Base-by-base conservation (phyloP, 768 basidiomycete species). In the Naganishia vishniacii region DNA sequence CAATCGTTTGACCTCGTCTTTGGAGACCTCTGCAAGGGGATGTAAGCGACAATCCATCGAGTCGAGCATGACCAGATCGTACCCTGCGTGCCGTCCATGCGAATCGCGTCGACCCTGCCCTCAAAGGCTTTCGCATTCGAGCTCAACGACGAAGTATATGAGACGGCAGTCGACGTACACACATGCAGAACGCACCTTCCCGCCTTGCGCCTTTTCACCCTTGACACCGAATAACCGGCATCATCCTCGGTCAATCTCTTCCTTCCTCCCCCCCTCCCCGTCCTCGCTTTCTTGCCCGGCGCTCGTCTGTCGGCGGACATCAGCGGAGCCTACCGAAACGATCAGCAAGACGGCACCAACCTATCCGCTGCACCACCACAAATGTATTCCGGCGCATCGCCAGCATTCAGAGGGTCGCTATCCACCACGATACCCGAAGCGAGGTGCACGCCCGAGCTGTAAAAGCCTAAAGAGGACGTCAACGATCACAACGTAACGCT, bases 301-400 rank as follows among this genome's bases (percentile, higher is more conserved):
- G 62, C 62, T 29, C 32, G 46, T 23, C 63, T 51, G 31, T 53
- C n/a, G 48, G 42, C 31, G 40, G 15, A 20, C 42, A 46, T 40
- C 37, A n/a, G 23, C 16, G 32, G 23, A 37, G 7, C 34, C 7
- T 37, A 37, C 34, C 34, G 6, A 16, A 40, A 48, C 25, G 34
- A 49, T n/a, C 4, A 16, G 29, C 31, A 26, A 25, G 44, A 71
- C 71, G 64, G 68, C 0, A 69, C 49, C 12, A 15, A 49, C 62
- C 49, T 44, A 26, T 48, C 47, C 3, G 37, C 69, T 51, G 69
- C 69, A 2, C 73, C 73, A 47, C 71, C 75, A 40, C 75, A 76
- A 15, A 76, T 67, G 48, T 76, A 75, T 67, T 76, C 73, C 6
- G 75, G 75, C 48, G 73, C 70, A 56, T 76, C 73, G n/a, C 67